Conservation (phyloP, 805 yeast species). For the Saccharomyces kudriavzevii region DNA sequence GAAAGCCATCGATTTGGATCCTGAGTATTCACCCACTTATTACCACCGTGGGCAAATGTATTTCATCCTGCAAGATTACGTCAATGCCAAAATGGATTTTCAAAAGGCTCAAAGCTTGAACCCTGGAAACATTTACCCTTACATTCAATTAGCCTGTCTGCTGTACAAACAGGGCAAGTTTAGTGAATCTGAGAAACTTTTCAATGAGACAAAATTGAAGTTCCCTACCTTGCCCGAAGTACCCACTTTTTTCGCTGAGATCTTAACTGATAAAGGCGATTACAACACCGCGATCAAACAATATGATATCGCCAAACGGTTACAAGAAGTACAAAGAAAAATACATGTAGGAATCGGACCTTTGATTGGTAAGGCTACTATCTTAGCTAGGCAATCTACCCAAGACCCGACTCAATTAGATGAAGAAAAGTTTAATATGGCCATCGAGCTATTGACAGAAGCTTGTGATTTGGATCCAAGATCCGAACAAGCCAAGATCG, state of each 20-base stretch:
- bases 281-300: slow-evolving; percentile 65
- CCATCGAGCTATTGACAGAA: slow-evolving; percentile 55
- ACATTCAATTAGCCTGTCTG: slow-evolving; percentile 88
- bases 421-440: slow-evolving; percentile 41
- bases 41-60: slow-evolving; percentile 92
- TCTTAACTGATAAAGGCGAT: slow-evolving; percentile 74
- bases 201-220: slow-evolving; percentile 58
- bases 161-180: slow-evolving; percentile 61
- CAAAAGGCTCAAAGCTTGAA: slow-evolving; percentile 67
- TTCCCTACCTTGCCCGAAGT: slow-evolving; percentile 87
- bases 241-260: slow-evolving; percentile 93
- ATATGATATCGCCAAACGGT: slow-evolving; percentile 76
- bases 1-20: slow-evolving; percentile 59
- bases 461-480: slow-evolving; percentile 82
- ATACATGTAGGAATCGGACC: slow-evolving; percentile 85
- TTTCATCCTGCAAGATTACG: slow-evolving; percentile 70
- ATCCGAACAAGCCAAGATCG: slow-evolving; percentile 75
- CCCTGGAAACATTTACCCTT: slow-evolving; percentile 73
- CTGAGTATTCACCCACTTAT: slow-evolving; percentile 70
- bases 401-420: slow-evolving; percentile 20
- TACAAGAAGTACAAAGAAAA: slow-evolving; percentile 62
- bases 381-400: slow-evolving; percentile 45
- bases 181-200: slow-evolving; percentile 53
- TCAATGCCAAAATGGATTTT: slow-evolving; percentile 65
- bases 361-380: slow-evolving; percentile 78